Conservation (phyloP, 805 yeast genomes). For the Nakazawaea ishiwadae region DNA sequence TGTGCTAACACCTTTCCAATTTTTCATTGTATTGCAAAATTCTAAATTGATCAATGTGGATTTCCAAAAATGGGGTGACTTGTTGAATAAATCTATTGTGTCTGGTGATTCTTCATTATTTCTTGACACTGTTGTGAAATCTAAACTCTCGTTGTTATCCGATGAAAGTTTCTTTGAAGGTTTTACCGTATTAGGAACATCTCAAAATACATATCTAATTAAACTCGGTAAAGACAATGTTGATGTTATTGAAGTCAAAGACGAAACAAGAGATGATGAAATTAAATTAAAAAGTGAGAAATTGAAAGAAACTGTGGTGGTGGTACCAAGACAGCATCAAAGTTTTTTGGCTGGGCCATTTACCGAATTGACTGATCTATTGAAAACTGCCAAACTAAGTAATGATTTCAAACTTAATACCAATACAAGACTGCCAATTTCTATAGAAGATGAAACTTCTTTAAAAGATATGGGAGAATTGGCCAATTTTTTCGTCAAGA, state of each 20-base stretch:
- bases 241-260: conserved; percentile 2
- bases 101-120: conserved; percentile 18
- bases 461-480: conserved; percentile 1
- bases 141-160: neutral
- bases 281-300: conserved; percentile 1
- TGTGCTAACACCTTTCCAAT: conserved; percentile 18
- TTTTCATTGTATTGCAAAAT: conserved; percentile 19
- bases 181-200: neutral
- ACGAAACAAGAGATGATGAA: neutral
- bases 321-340: neutral
- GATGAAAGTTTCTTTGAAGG: neutral
- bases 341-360: neutral
- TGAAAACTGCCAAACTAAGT: neutral
- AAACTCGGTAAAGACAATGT: neutral
- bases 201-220: neutral
- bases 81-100: conserved; percentile 15
- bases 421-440: neutral
- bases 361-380: neutral
- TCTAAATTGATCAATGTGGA: conserved; percentile 21
- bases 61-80: conserved; percentile 22
- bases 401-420: neutral
- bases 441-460: neutral
- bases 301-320: neutral
- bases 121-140: conserved; percentile 8
- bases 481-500: neutral